Base-by-base conservation (phyloP, 2,329 filamentous ascomycete species). In the Diatrype stigma region DNA sequence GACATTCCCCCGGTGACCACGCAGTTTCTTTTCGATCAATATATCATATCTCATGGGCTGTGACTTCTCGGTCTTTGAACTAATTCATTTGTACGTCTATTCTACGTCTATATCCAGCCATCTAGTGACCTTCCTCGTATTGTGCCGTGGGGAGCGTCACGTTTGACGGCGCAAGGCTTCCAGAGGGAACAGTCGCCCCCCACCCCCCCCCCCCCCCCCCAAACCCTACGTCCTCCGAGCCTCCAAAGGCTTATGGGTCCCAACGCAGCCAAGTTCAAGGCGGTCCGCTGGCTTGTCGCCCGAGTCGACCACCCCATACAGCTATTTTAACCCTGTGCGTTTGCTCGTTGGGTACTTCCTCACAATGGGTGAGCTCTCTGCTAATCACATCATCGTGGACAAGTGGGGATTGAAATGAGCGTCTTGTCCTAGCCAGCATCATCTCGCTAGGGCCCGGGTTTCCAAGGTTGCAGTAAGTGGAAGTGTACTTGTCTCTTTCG, bases 401-500 rank as follows among this genome's bases (percentile, higher is more conserved):
- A 16, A 47, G 49, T 47, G 38, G 12, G 45, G 49, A n/a, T 16
- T 40, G 2, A 46, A 46, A 7, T 51, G 42, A 17, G 42, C 26
- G 21, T 45, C 46, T 3, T 52, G 50, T 19, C 46, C 50, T 6
- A 46, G 50, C 8, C 46, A 52, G 28, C 46, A 52, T 22, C 16
- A 52, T 22, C 16, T 49, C 7, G 50, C 50, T 12, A 45, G 26
- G 28, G 32, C 49, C 14, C 44, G 48, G 38, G 14, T 51, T 2
- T 51, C 37, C 8, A 51, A 51, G 21, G 37, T 48, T 16, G 46
- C 46, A 46, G 35, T 46, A 32, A 50, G 47, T 44, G 16, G 11
- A 17, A n/a, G n/a, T n/a, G n/a, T n/a, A n/a, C n/a, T n/a, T n/a
- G n/a, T n/a, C n/a, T n/a, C n/a, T n/a, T n/a, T 35, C 32, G 6